A percentile compares a stretch with the other conserved stretches of the same genome.
Evolutionary conservation across 73 alveolate genomes (phyloP).

Genomic region (Tetrahymena elliotti): DNA sequence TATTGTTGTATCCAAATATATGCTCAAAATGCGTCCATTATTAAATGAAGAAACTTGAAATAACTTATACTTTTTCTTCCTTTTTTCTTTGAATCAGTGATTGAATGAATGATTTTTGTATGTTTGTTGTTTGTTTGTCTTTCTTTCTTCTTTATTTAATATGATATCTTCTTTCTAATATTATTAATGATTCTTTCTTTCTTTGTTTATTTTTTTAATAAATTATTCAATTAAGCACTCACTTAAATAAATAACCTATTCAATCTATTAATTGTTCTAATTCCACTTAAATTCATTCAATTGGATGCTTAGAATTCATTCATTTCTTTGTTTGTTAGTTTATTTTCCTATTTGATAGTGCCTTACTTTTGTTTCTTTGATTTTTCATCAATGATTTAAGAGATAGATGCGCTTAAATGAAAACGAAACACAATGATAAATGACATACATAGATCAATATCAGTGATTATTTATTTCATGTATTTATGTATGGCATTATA

Average conservation of each 20-base stretch:
- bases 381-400: not conserved
- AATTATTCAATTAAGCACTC: not conserved
- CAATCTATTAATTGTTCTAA: not conserved
- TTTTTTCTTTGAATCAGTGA: not conserved
- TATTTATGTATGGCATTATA: too few relatives aligned
- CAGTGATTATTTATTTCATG: not conserved
- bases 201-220: not conserved
- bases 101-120: not conserved
- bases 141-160: not conserved
- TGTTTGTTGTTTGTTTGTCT: not conserved
- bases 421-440: not conserved
- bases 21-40: not conserved
- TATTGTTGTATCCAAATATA: not conserved
- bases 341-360: not conserved
- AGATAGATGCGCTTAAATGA: not conserved
- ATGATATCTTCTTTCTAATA: not conserved
- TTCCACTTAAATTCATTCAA: not conserved
- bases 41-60: not conserved
- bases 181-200: not conserved
- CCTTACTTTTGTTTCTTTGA: not conserved
- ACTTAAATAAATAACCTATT: not conserved
- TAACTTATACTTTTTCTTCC: not conserved
- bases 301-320: not conserved
- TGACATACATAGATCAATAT: not conserved
- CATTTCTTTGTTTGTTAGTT: not conserved